Base-by-base conservation (phyloP, 148 eudicot species). In the Nepenthes mirabilis region DNA sequence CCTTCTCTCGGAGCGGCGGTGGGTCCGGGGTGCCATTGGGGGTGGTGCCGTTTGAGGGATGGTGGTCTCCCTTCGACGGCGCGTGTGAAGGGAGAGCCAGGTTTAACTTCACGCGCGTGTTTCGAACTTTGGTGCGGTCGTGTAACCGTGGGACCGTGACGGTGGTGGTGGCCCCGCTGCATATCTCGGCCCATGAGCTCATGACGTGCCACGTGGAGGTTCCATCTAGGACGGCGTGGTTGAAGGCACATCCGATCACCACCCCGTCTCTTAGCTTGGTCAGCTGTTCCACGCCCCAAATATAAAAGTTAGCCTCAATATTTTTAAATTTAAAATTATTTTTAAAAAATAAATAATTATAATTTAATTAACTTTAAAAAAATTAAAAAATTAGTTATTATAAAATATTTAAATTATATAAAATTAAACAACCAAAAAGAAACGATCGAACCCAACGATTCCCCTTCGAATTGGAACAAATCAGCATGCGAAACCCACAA, bases 201-300 rank as follows among this genome's bases (percentile, higher is more conserved):
- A 88, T 84, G 80, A 93, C 88, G 80, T 93, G 96, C 99, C 99
- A 93, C 37, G 95, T 86, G 68, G 99, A 73, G 40, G 96, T 77
- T n/a, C 99, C 99, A 47, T 93, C 99, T 11, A 88, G 76, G 50
- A 93, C 77, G 1, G 91, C 87, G 65, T 93, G 96, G 78, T 93
- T 93, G 68, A 93, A 84, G 5, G 96, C 96, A 9, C 78, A 79
- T 2, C 99, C 96, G 73, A 93, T 70, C 33, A 76, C 88, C 9
- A 93, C 69, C 14, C 99, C 99, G 68, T 93, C 95, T 62, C 79
- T 76, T 45, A 89, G 78, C 78, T 89, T 86, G 14, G 99, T 88
- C 8, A 93, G 66, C 96, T 93, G 81, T 55, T 54, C 3, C 11
- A 11, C 23, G 36, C n/a, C 13, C n/a, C 52, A 49, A 49, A n/a